Base-by-base conservation (phyloP, 192 early-diverging fungal species). In the Podila verticillata region DNA sequence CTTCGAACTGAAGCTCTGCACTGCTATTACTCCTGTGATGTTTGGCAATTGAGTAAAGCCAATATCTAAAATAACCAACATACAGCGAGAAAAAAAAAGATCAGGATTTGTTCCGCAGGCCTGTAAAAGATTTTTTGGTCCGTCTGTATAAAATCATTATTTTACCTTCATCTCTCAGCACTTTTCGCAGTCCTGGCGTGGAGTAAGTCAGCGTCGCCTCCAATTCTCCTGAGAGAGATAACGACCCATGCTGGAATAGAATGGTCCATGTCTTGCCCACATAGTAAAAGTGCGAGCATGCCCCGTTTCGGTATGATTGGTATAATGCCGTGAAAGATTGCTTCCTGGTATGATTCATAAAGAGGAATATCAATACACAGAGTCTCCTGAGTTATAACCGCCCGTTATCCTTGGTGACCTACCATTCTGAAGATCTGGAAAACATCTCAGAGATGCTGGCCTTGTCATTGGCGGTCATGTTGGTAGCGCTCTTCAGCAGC, bases 121-220 rank as follows among this genome's bases (percentile, higher is more conserved):
- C n/a, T 3, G 57, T 35, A 15, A 12, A 12, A 35, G 54, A 6
- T 54, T 54, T 26, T n/a, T 47, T 15, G 44, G 49, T 24, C 49
- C 20, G 0, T 6, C 5, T 54, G 24, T 3, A 54, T 24, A n/a
- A 54, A 47, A 54, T 22, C 19, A 7, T 8, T 20, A 4, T 7
- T 7, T 4, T 57, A 75, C 81, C 81, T 63, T 82, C 81, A 17
- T 71, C 59, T 7, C 36, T 24, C 1, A 82, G 60, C 5, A 69
- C 73, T 47, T 82, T 67, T 19, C 81, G 65, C 7, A 82, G 39
- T 22, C 81, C 81, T 15, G 73, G 73, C 1, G 81, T 75, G 7
- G 81, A 82, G 57, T 82, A 71, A 30, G 73, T 82, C 54, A 82
- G 26, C 4, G 67, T 60, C 10, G 81, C 81, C 17, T 82, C 81